Base-by-base conservation (phyloP, 805 yeast species). In the Yarrowia sp. region DNA sequence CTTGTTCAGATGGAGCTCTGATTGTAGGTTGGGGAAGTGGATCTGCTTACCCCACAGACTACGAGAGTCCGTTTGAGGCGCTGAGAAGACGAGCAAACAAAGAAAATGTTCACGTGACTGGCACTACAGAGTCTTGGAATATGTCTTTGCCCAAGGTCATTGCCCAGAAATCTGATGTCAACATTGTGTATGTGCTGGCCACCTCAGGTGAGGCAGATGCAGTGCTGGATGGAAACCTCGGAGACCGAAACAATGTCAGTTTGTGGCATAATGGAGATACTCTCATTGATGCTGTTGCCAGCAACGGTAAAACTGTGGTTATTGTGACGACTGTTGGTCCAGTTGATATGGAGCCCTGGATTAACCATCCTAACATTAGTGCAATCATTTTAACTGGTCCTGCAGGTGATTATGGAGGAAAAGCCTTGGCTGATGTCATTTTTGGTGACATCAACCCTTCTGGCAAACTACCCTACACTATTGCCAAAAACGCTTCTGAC, bases 11-110 rank as follows among this genome's bases (percentile, higher is more conserved):
- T 65, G 89, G 89, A 1, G 80, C 83, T 1, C 70, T 85, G 44
- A 81, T 83, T 28, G 77, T 81, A 28, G 89, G 89, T 10, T 84
- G 89, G 86, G 90, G 89, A 0, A 84, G 89, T 4, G 85, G 87
- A 1, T 77, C 86, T 10, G 86, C 81, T 10, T 80, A 79, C 67
- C 80, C 83, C 48, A 85, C 86, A 1, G 83, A 76, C 70, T 82
- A 84, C 4, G 76, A 83, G 18, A 81, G 87, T 0, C 88, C 89
- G 0, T 78, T 78, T 65, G 86, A 84, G 69, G 87, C 84, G 0
- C 80, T 86, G 73, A 74, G 39, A 85, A 85, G 70, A 75, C 76
- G 77, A 66, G 86, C 87, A 1, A 72, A 3, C 15, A 3, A 15
- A 13, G 22, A 31, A 4, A 7, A 15, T 5, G 28, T 33, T 7